These are phyloP conservation scores for Macrolepiota albuminosa DNA, from an alignment of 768 basidiomycete species.

Conservation along the genomic window DNA sequence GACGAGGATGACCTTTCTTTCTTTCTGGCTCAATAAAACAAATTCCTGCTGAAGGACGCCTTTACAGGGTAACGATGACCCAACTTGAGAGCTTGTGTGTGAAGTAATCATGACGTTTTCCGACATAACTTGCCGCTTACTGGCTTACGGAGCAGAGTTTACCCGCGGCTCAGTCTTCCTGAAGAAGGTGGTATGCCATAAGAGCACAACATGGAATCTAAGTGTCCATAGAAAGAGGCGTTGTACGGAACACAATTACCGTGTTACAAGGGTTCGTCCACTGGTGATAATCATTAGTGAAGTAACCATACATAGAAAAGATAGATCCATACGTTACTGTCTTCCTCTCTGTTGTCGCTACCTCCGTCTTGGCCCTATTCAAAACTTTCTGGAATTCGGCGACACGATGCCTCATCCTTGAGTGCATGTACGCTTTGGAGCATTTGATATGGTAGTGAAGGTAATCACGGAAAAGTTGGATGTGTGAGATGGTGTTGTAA, in stretches of 20 bases:
- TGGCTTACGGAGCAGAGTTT: background rate
- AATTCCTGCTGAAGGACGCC: background rate
- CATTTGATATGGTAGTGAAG: conserved; percentile 99
- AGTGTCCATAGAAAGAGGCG: background rate
- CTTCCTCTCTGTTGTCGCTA: conserved; percentile 76
- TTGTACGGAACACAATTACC: conserved; percentile 26
- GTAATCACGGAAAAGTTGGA: conserved; percentile 96
- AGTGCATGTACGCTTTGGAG: conserved; percentile 99
- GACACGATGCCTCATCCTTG: conserved; percentile 90
- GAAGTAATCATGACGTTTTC: background rate
- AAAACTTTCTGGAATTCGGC: conserved; percentile 94
- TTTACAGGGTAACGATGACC: background rate
- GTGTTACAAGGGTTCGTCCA: conserved; percentile 53
- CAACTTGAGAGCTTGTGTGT: background rate
- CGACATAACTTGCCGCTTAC: background rate
- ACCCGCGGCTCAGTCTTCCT: background rate
- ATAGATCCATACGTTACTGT: conserved; percentile 72
- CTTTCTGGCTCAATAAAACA: background rate
- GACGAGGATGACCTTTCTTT: background rate
- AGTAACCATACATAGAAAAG: conserved; percentile 1
- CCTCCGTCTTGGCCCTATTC: conserved; percentile 94
- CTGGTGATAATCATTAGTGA: conserved; percentile 22
- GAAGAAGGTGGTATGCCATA: background rate
- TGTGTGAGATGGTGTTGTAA: conserved; percentile 82
- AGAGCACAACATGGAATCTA: background rate